Conservation (phyloP, 352 stramenopile genomes). For the Phytophthora chlamydospora region DNA sequence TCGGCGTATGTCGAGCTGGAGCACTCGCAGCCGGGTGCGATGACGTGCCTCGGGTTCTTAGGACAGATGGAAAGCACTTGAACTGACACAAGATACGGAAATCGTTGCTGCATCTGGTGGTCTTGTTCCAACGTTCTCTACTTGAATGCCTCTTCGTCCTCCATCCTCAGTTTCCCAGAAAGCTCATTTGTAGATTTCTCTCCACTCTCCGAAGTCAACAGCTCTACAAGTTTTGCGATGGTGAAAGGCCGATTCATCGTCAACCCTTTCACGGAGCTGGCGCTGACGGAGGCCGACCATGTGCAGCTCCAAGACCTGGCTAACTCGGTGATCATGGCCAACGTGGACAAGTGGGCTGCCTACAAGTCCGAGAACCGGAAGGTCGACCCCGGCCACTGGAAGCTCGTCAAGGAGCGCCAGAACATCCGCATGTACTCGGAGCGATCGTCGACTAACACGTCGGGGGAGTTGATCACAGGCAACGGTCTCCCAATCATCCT, state of each 20-base stretch:
- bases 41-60: neutral
- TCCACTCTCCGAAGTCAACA: no score
- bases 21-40: neutral
- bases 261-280: conserved; percentile 27
- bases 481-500: conserved; percentile 15
- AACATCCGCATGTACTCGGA: conserved; percentile 24
- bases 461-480: conserved; percentile 8
- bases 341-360: conserved; percentile 16
- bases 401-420: conserved; percentile 30
- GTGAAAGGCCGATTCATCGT: conserved; percentile 39
- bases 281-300: no score
- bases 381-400: conserved; percentile 16
- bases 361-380: conserved; percentile 14
- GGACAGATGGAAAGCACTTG: neutral
- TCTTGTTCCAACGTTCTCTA: no score
- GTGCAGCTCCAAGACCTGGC: conserved; percentile 10
- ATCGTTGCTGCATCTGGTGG: neutral
- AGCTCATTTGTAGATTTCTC: no score
- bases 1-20: no score
- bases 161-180: no score
- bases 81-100: conserved; percentile 3
- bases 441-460: neutral
- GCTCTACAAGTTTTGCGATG: no score
- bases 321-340: conserved; percentile 23
- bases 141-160: no score